Base-by-base conservation (phyloP, 2,329 filamentous ascomycete species). In the Pseudogymnoascus sp. region DNA sequence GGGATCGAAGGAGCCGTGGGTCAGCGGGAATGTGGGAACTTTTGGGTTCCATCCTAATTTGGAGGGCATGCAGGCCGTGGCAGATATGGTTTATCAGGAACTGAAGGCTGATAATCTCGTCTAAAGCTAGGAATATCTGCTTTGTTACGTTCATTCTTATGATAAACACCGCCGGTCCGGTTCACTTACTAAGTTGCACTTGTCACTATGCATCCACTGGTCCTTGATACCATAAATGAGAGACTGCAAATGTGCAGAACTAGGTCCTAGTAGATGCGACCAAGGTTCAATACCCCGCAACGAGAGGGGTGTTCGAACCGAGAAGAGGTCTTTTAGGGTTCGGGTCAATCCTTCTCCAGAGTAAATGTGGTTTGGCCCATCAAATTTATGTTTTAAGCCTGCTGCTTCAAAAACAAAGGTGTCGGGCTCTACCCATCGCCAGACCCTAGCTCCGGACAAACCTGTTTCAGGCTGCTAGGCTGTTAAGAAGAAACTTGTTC, bases 21-120 rank as follows among this genome's bases (percentile, higher is more conserved):
- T 55, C n/a, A 55, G 28, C 28, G 28, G 49, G 28, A 33, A 18
- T 18, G 5, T 14, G 3, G 49, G 49, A 2, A 5, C 11, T 0
- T 55, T 55, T 55, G 49, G 49, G 3, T 55, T 55, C 25, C 49
- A 55, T 14, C 49, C 49, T 33, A 55, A 35, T 14, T 55, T 55
- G 25, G 28, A 55, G 28, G 49, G 49, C 28, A 55, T 55, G 49
- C 9, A 55, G 28, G 49, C 49, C 5, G 49, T 55, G 49, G 49
- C 49, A 14, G 49, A 55, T 8, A 21, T 55, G 18, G 3, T 55
- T 55, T 21, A 55, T 35, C n/a, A 21, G 28, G 28, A 21, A 9
- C 28, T 55, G 9, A 55, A 55, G 33, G 11, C n/a, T 33, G 28
- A 55, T n/a, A 55, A 55, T 55, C 49, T 55, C 28, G 28, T 33